phyloP scores from a whole-genome alignment of 31 red algal genomes.

The Porphyra umbilicalis region DNA sequence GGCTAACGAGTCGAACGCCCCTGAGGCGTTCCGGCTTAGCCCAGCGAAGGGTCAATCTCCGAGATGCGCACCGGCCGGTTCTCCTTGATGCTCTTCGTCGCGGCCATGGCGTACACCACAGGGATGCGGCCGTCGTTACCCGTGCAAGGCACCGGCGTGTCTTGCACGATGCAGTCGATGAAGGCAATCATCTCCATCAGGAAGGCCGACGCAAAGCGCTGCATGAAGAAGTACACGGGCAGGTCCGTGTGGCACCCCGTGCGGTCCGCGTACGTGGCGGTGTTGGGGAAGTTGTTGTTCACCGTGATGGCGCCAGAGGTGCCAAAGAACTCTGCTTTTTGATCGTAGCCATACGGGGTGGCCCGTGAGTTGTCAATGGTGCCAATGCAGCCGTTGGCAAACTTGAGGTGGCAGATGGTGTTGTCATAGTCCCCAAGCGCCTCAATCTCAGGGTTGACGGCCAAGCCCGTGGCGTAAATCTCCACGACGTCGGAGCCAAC shows the following conservation, averaged over 20 bases:
- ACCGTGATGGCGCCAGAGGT: slow-evolving; percentile 60
- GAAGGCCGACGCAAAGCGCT: slow-evolving; percentile 87
- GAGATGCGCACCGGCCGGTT: slow-evolving; percentile 57
- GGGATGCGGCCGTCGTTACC: slow-evolving; percentile 82
- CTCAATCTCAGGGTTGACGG: slow-evolving; percentile 59
- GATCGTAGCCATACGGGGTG: slow-evolving; percentile 86
- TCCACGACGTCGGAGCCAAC: slow-evolving; percentile 70
- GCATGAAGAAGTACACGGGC: slow-evolving; percentile 99
- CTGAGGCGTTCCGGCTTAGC: too few species aligned
- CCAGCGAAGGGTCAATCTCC: slow-evolving; percentile 32
- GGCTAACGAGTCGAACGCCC: too few species aligned
- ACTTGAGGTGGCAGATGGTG: slow-evolving; percentile 57
- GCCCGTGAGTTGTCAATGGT: slow-evolving; percentile 81
- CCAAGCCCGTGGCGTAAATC: slow-evolving; percentile 46
- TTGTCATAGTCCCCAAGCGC: slow-evolving; percentile 75
- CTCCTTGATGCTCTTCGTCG: slow-evolving; percentile 81
- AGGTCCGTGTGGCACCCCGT: slow-evolving; percentile 28
- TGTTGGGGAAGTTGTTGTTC: slow-evolving; percentile 78
- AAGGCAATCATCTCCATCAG: slow-evolving; percentile 79
- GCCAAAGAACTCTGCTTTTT: slow-evolving; percentile 82
- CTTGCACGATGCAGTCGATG: slow-evolving; percentile 54
- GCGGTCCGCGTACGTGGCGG: slow-evolving; percentile 31
- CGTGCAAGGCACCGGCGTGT: slow-evolving; percentile 42
- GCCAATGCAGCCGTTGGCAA: slow-evolving; percentile 87
- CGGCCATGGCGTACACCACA: slow-evolving; percentile 72